These are phyloP conservation scores for Isoetes engelmannii DNA, from an alignment of 83 land plant species.

Conservation along the genomic window DNA sequence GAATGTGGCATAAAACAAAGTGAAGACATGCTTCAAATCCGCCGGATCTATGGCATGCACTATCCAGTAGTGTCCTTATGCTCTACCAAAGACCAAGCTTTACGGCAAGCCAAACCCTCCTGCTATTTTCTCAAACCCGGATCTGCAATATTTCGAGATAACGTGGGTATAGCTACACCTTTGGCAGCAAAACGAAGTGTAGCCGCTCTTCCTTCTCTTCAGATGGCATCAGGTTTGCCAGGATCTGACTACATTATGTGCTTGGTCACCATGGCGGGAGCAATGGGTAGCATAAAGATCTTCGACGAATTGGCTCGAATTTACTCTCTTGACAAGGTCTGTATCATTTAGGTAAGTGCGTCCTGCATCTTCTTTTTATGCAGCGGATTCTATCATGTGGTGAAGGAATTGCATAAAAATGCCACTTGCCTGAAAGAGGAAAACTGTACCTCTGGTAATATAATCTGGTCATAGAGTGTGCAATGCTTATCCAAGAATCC, in stretches of 20 bases:
- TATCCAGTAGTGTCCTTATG: too few species aligned
- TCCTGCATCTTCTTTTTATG: neutral
- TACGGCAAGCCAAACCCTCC: too few species aligned
- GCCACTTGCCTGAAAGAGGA: neutral
- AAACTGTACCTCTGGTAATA: neutral
- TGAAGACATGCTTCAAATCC: too few species aligned
- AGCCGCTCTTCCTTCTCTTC: too few species aligned
- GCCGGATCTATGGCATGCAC: too few species aligned
- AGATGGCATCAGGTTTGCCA: too few species aligned
- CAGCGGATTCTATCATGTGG: neutral
- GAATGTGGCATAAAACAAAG: too few species aligned
- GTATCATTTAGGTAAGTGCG: neutral
- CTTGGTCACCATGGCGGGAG: constrained; percentile 22
- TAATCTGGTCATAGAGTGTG: neutral
- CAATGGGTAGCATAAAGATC: constrained; percentile 26
- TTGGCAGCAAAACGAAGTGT: too few species aligned
- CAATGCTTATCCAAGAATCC: neutral
- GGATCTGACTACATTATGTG: constrained; percentile 18
- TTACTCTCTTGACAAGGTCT: constrained; percentile 25
- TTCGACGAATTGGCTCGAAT: constrained; percentile 35
- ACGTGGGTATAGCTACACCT: too few species aligned
- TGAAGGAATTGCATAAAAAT: neutral
- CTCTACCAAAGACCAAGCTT: too few species aligned
- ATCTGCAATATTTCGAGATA: too few species aligned
- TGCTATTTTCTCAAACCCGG: too few species aligned